These are phyloP conservation scores for Prunus campanulata DNA, from an alignment of 306 rosid species.

Conservation along the genomic window DNA sequence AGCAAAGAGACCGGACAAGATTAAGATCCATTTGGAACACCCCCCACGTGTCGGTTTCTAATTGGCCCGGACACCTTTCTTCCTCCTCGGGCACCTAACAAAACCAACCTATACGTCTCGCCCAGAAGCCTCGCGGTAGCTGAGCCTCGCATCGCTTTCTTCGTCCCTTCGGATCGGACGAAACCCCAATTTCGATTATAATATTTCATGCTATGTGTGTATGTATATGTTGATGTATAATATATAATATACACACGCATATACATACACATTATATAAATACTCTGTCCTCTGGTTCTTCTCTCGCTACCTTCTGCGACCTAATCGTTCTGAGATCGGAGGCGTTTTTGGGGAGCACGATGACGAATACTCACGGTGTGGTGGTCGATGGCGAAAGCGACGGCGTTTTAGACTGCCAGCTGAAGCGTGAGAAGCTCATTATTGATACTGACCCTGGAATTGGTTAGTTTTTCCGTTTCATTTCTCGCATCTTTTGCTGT, in stretches of 20 bases:
- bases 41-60: neutral
- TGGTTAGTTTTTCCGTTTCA: conserved; percentile 40
- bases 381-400: conserved; percentile 15
- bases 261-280: conserved; percentile 4
- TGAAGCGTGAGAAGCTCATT: conserved; percentile 59
- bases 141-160: conserved; percentile 4
- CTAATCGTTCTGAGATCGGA: neutral
- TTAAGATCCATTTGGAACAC: neutral
- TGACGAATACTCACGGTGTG: conserved; percentile 27
- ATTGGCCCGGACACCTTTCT: neutral
- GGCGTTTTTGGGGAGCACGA: conserved; percentile 13
- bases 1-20: neutral
- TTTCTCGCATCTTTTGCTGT: neutral
- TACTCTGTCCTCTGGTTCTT: neutral
- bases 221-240: neutral
- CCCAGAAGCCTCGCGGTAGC: neutral
- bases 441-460: conserved; percentile 99
- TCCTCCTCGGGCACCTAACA: conserved; percentile 5
- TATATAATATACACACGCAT: conserved; percentile 8
- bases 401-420: conserved; percentile 5
- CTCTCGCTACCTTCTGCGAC: neutral
- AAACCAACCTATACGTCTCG: neutral
- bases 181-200: neutral
- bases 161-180: conserved; percentile 11
- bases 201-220: neutral